A percentile compares a stretch with the other conserved stretches of the same genome.
These are phyloP conservation scores for Cladosporium sp. DNA, from an alignment of 2,329 filamentous ascomycete species.

Conservation along the genomic window DNA sequence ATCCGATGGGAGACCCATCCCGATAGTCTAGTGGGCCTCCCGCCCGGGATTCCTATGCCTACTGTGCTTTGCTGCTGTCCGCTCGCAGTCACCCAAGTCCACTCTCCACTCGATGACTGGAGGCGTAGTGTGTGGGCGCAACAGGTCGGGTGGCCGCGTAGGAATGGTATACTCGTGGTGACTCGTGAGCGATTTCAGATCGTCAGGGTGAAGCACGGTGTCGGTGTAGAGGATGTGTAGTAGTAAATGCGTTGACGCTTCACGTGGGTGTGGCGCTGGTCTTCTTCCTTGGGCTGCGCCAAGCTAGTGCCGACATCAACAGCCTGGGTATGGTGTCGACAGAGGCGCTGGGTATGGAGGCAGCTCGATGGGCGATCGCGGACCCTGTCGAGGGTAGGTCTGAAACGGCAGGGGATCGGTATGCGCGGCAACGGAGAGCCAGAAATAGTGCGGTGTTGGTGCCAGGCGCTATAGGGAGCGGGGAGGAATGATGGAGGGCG, in stretches of 20 bases:
- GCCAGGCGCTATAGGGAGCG: slow-evolving; percentile 3
- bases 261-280: slow-evolving; percentile 8
- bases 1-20: slow-evolving; percentile 29
- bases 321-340: background rate
- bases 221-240: background rate
- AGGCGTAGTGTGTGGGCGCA: background rate
- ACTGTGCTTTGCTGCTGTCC: background rate
- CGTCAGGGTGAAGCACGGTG: background rate
- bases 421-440: slow-evolving; percentile 10
- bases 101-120: background rate
- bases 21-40: slow-evolving; percentile 18
- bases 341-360: slow-evolving; percentile 1
- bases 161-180: background rate
- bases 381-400: slow-evolving; percentile 7
- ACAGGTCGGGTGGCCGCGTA: background rate
- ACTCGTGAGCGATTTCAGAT: background rate
- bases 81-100: background rate
- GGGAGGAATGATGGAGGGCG: background rate
- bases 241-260: background rate
- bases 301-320: slow-evolving; percentile 11
- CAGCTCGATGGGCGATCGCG: slow-evolving; percentile 5
- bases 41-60: background rate
- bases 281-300: slow-evolving; percentile 11
- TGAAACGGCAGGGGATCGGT: slow-evolving; percentile 9
- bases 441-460: slow-evolving; percentile 6